These are phyloP conservation scores for Starmerella gropengiesseri DNA, from an alignment of 805 yeast species.

Conservation along the genomic window DNA sequence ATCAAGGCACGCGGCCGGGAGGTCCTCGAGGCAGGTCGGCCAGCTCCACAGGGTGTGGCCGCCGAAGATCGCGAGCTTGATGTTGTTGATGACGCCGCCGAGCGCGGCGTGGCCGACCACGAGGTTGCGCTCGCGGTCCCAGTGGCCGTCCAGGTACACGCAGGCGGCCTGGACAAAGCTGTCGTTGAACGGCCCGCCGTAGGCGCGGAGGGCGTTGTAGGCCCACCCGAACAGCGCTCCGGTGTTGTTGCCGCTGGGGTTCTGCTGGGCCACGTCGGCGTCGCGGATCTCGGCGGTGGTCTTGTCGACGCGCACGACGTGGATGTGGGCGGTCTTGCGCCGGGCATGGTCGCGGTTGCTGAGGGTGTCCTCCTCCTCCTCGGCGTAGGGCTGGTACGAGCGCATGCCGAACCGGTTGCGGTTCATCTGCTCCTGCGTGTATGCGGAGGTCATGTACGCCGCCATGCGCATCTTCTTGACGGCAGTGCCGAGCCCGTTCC, in stretches of 20 bases:
- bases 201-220: slow-evolving; percentile 50
- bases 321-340: slow-evolving; percentile 64
- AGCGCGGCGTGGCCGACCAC: slow-evolving; percentile 85
- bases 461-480: slow-evolving; percentile 65
- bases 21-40: slow-evolving; percentile 73
- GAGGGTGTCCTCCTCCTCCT: slow-evolving; percentile 43
- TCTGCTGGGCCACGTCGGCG: slow-evolving; percentile 80
- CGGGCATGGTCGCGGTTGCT: slow-evolving; percentile 35
- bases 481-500: slow-evolving; percentile 56
- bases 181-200: slow-evolving; percentile 44
- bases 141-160: slow-evolving; percentile 71
- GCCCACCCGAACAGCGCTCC: slow-evolving; percentile 78
- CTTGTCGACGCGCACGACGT: slow-evolving; percentile 54
- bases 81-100: slow-evolving; percentile 69
- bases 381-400: slow-evolving; percentile 65
- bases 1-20: slow-evolving; percentile 61
- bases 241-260: slow-evolving; percentile 52
- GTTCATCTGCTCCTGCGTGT: slow-evolving; percentile 80
- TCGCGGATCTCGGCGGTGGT: slow-evolving; percentile 64
- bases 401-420: slow-evolving; percentile 68
- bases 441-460: slow-evolving; percentile 82
- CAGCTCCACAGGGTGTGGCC: slow-evolving; percentile 85
- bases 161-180: slow-evolving; percentile 71
- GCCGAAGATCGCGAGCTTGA: slow-evolving; percentile 83
- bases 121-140: slow-evolving; percentile 50